Evolutionary conservation across 2,329 filamentous ascomycete genomes (phyloP).

Genomic region (Colletotrichum truncatum): DNA sequence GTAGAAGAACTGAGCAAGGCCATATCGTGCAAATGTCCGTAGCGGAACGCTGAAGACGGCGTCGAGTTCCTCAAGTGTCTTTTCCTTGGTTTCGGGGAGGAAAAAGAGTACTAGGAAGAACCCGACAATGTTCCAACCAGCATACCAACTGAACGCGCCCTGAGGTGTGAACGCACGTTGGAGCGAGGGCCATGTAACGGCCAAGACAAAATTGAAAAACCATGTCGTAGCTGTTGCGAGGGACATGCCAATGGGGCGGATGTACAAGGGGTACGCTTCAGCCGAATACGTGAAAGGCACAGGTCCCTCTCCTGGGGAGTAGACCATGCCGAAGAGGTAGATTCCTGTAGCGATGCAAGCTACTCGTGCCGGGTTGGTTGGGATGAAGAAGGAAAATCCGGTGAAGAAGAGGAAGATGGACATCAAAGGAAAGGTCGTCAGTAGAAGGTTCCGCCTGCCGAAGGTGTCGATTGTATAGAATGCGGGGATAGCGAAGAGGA

Average conservation of each 20-base stretch:
- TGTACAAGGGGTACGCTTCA: slow-evolving; percentile 72
- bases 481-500: slow-evolving; percentile 70
- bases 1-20: slow-evolving; percentile 35
- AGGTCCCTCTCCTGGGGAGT: slow-evolving; percentile 68
- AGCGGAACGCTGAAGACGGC: slow-evolving; percentile 22
- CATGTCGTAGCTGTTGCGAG: slow-evolving; percentile 63
- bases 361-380: slow-evolving; percentile 44
- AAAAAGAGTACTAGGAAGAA: slow-evolving; percentile 53
- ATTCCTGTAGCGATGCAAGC: slow-evolving; percentile 57
- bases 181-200: slow-evolving; percentile 57
- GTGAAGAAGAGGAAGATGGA: slow-evolving; percentile 56
- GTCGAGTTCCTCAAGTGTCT: slow-evolving; percentile 54
- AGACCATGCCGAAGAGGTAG: slow-evolving; percentile 59
- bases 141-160: slow-evolving; percentile 60
- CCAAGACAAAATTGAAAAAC: slow-evolving; percentile 53
- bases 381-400: slow-evolving; percentile 57
- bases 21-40: slow-evolving; percentile 26
- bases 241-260: slow-evolving; percentile 70
- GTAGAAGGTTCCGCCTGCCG: slow-evolving; percentile 70
- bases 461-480: slow-evolving; percentile 75
- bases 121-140: slow-evolving; percentile 56
- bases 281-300: slow-evolving; percentile 75
- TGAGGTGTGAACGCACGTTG: slow-evolving; percentile 53
- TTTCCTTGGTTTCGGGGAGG: slow-evolving; percentile 54
- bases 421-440: slow-evolving; percentile 74